Conservation (phyloP, 2,329 filamentous ascomycete species). For the Colletotrichum higginsianum region DNA sequence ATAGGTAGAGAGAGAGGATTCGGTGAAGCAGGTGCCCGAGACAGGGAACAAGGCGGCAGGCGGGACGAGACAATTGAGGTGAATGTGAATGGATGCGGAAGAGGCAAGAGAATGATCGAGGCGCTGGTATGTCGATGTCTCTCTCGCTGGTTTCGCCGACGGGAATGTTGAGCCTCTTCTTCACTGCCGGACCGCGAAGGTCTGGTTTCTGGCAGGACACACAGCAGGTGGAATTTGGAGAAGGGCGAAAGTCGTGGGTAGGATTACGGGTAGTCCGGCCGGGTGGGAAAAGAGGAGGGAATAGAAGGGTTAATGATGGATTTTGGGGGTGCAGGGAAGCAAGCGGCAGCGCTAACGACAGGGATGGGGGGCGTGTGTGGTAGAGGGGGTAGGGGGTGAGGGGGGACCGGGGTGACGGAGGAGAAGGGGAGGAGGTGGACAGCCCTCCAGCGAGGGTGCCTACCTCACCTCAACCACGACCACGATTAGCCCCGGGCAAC, state of each 20-base stretch:
- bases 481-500: no score
- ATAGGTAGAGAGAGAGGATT: slow-evolving; percentile 8
- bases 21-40: slow-evolving; percentile 33
- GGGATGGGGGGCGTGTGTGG: slow-evolving; percentile 23
- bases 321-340: slow-evolving; percentile 35
- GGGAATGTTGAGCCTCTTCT: slow-evolving; percentile 14
- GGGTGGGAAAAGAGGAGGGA: slow-evolving; percentile 34
- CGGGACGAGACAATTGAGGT: background rate
- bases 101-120: background rate
- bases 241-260: slow-evolving; percentile 32
- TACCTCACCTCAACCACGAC: no score
- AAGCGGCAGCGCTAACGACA: slow-evolving; percentile 8
- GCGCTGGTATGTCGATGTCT: slow-evolving; percentile 14
- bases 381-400: background rate
- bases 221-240: slow-evolving; percentile 23
- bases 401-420: background rate
- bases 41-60: slow-evolving; percentile 24
- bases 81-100: background rate
- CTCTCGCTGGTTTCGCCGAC: background rate
- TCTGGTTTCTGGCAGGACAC: slow-evolving; percentile 30
- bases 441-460: no score
- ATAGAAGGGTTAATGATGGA: slow-evolving; percentile 40
- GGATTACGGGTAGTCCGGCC: slow-evolving; percentile 29
- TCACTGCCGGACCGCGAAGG: slow-evolving; percentile 39
- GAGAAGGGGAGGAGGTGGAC: background rate